Base-by-base conservation (phyloP, 2,329 filamentous ascomycete genomes). In the Aureobasidium sp. region DNA sequence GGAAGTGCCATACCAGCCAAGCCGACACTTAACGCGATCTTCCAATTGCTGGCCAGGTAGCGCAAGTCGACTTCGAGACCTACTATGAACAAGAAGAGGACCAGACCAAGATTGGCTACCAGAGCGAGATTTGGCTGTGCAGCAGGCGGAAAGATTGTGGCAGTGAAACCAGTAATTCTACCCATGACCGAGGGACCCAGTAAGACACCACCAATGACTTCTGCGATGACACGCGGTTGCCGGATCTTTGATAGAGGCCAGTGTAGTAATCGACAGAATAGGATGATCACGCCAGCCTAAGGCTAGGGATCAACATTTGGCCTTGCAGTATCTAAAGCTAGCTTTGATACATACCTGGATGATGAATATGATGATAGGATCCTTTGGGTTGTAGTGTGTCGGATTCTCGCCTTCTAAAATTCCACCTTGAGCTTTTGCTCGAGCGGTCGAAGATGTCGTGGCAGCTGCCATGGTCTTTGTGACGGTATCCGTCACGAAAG, bases 151-250 rank as follows among this genome's bases (percentile, higher is more conserved):
- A 96, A 96, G 66, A 96, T 93, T 65, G 87, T 79, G 2, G 79
- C 75, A 56, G 84, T 80, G 76, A 96, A 96, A 42, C 86, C 85
- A 1, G 90, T 90, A 24, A 96, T 91, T 58, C 88, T 85, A 70
- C 91, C 91, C 85, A 96, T 88, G 24, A 95, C 88, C 0, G 91
- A 94, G 1, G 91, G 91, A 3, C 91, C 91, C 1, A 96, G 81
- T 40, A 96, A 74, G 69, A 94, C 90, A 59, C 89, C 90, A n/a
- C 88, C 89, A 61, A 93, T 85, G 63, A 94, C 89, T 75, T 94
- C 90, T 54, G 89, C 87, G 68, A 94, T 92, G 67, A 94, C 90
- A 50, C 88, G 85, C 65, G 90, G 90, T 70, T 94, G 90, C 61
- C 88, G 85, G 54, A 94, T 80, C 69, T 86, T 87, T 67, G 87